Conservation (phyloP, 148 eudicot species). For the Rhododendron simsii region DNA sequence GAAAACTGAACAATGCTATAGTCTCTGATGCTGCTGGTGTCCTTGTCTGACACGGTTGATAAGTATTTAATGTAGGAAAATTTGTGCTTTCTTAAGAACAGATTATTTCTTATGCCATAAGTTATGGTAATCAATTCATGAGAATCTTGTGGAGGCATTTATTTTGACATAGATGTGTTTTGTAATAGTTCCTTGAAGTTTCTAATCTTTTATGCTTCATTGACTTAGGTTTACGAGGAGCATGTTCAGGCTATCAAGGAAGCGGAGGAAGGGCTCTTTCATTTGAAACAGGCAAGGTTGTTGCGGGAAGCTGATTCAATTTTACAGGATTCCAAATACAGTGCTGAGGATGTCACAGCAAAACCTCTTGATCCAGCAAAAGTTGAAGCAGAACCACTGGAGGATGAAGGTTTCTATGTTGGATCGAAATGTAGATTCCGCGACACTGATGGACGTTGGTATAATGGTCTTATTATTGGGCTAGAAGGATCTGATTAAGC, state of each 20-base stretch:
- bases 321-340: slow-evolving; percentile 25
- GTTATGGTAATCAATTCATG: neutral
- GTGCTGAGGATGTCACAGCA: slow-evolving; percentile 35
- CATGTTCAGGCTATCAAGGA: slow-evolving; percentile 67
- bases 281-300: slow-evolving; percentile 77
- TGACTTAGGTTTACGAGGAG: slow-evolving; percentile 62
- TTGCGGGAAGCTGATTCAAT: slow-evolving; percentile 62
- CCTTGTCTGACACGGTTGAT: neutral
- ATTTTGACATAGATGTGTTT: neutral
- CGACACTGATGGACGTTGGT: slow-evolving; percentile 88
- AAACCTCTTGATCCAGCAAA: slow-evolving; percentile 41
- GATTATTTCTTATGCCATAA: no score
- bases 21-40: neutral
- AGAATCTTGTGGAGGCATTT: neutral
- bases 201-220: neutral
- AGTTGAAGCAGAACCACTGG: slow-evolving; percentile 48
- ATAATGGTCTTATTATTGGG: slow-evolving; percentile 59
- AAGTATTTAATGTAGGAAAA: neutral
- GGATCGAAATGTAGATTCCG: slow-evolving; percentile 96
- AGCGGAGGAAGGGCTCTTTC: slow-evolving; percentile 83
- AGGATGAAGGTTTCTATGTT: slow-evolving; percentile 41
- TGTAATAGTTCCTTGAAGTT: neutral
- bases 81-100: neutral
- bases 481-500: slow-evolving; percentile 52
- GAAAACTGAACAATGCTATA: neutral